Base-by-base conservation (phyloP, 805 yeast species). In the Monosporozyma aerobia region DNA sequence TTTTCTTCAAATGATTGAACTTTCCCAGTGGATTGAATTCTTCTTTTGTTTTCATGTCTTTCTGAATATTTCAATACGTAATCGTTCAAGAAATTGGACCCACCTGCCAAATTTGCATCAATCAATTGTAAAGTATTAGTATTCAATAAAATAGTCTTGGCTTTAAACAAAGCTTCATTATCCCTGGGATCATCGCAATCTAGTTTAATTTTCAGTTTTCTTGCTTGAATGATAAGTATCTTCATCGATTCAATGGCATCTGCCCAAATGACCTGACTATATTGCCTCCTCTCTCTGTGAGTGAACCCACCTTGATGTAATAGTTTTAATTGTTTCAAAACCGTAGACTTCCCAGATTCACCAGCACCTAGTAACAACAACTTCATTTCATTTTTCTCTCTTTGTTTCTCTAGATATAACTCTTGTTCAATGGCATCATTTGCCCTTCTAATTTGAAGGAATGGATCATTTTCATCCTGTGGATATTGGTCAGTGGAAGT, bases 301-400 rank as follows among this genome's bases (percentile, higher is more conserved):
- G 86, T 74, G 70, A 92, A 94, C 2, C 96, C 95, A 45, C 86
- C 84, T 54, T 88, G 86, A 65, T 94, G 97, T 44, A 90, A 68
- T 16, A 94, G 74, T 59, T 86, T 81, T 81, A 90, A 77, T 66
- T 90, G 97, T 68, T 90, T 90, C 58, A 90, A 71, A 6, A 90
- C 96, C 0, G 98, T 90, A 2, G 96, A 86, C 65, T 90, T 90
- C 5, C 98, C 97, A 50, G 92, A 83, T 65, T 90, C 98, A 4
- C 97, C 98, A 0, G 98, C 87, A 44, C 98, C 97, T 37, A 90
- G 70, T n/a, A 92, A 73, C 41, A 92, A 69, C 55, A 92, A 73
- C 65, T 85, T 88, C 37, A 85, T 77, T 58, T 79, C 83, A 54
- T 79, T 78, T 60, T 76, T 79, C 47, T 78, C 82, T 48, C 73